Evolutionary conservation across 1,284 basidiomycete species (phyloP), one percentile per base, ranked within the genome.

Genomic region (Rhodotorula sp.): DNA sequence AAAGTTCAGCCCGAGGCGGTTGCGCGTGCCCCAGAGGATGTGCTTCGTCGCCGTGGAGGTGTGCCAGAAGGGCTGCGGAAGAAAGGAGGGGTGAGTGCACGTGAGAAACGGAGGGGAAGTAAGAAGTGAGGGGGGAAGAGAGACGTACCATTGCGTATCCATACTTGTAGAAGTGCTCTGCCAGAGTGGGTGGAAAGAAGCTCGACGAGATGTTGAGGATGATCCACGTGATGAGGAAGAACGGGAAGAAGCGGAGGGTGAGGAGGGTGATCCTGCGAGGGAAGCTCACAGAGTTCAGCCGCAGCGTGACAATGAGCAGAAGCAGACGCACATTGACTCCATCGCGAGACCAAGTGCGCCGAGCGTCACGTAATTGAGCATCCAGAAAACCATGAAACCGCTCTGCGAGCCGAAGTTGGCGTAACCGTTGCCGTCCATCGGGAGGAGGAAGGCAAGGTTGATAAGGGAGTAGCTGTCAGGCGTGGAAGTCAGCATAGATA

Each of bases 161-260:
- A 41, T 66, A 79, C 0, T 68, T 66, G 69, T 80, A 81, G 64
- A 80, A 80, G 2, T 57, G 50, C 27, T 76, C 77, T 70, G 79
- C 78, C 41, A 81, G 44, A 25, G 77, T 77, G 19, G 80, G 69
- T 2, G 80, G 80, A 69, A 77, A 80, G 77, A 81, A 81, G 0
- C 78, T 79, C 17, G 79, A 79, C 13, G 80, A 78, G 78, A 69
- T 57, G 56, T 58, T 67, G 44, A 44, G 27, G 29, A 65, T 55
- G 53, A 59, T 73, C 48, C 79, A 73, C 27, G 77, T 77, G 64
- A 67, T 61, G n/a, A 81, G 66, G 78, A 81, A 81, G 61, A 81
- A 75, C 1, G 81, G 81, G 59, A 82, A 69, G 69, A 78, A 80
- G 32, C 74, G 60, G 19, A 78, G 46, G 12, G 78, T 65, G 15